Evolutionary conservation across 148 eudicot species (phyloP), one percentile per base, ranked within the genome.

Genomic region (Silene conica): DNA sequence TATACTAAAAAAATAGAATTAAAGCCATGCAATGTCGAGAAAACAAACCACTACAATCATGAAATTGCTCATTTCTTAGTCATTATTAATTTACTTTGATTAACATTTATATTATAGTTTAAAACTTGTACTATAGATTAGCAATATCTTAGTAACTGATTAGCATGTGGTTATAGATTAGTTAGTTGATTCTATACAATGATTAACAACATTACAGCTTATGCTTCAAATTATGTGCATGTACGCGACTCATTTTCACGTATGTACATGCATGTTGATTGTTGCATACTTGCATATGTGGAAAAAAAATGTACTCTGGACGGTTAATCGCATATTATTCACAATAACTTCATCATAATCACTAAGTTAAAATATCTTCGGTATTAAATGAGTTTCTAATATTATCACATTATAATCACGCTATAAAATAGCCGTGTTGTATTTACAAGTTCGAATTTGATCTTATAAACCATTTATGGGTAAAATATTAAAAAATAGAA

Each of bases 161-260:
- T 67, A 46, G 56, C 71, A 67, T 67, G 71, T 67, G 71, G 22
- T 20, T 43, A 67, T 10, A 46, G 55, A 43, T 67, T 43, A 67
- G 67, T 63, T 31, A 16, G 70, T 45, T 45, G 70, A 19, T 67
- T 67, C 54, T 43, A 1, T 20, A 43, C 8, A n/a, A 43, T 43
- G 18, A 67, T 45, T 45, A 46, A 45, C 45, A 14, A 48, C 8
- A 5, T 12, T 11, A 48, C 54, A 48, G 16, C 15, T 38, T 38
- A 38, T 5, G 43, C 43, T 38, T 38, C 15, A 48, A 48, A 48
- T 14, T 10, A 48, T 48, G 16, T 48, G 15, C 54, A 48, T 48
- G 54, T 45, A 46, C 55, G 11, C 31, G 48, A 21, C 41, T 3
- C 6, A 43, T 7, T 48, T 19, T 67, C 14, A 10, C 41, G 20